Conservation (phyloP, 2,329 filamentous ascomycete species). For the Diaporthe ilicicola region DNA sequence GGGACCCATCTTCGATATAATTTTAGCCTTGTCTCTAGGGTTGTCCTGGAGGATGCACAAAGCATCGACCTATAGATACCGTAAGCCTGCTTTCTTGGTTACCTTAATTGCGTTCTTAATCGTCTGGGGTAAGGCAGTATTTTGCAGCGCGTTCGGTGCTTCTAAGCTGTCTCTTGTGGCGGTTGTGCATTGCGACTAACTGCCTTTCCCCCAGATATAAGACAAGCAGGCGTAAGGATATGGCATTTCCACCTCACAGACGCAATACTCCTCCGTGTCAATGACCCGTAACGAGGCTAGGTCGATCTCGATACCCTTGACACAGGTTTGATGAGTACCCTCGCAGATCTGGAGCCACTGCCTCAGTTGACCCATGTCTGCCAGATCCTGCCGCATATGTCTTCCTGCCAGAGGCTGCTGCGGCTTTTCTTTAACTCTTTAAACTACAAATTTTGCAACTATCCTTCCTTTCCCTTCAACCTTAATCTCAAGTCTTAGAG, state of each 20-base stretch:
- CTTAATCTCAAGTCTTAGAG: background rate
- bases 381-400: background rate
- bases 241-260: background rate
- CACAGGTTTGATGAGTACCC: background rate
- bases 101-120: background rate
- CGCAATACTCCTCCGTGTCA: background rate
- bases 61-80: conserved; percentile 30
- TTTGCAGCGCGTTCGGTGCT: background rate
- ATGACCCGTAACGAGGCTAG: background rate
- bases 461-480: background rate
- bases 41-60: conserved; percentile 32
- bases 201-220: background rate
- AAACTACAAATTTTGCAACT: background rate
- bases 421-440: background rate
- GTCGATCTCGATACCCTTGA: background rate
- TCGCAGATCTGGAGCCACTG: background rate
- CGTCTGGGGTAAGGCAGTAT: background rate
- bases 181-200: background rate
- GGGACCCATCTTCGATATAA: background rate
- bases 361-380: background rate
- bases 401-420: background rate
- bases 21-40: background rate
- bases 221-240: conserved; percentile 4
- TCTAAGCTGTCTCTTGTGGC: background rate
- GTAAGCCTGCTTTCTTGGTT: background rate